Evolutionary conservation across 805 yeast genomes (phyloP), one percentile per base, ranked within the genome.

Genomic region (Sugiyamaella floridensis): DNA sequence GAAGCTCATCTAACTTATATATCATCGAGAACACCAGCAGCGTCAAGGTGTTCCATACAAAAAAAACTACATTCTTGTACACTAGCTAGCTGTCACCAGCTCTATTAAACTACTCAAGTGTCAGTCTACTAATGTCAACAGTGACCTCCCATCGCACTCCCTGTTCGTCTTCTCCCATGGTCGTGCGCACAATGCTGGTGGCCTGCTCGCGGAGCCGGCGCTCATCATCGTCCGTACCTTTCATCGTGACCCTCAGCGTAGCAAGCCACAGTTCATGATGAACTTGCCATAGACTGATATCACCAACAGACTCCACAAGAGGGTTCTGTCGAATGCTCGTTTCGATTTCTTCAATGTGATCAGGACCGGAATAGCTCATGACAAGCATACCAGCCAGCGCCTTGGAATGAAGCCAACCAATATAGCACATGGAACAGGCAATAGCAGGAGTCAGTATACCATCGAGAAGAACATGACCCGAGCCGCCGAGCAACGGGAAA

Each of bases 301-400:
- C 66, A 8, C 60, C 55, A 37, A 70, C 70, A 2, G 60, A 47
- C 18, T 55, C 54, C 15, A 73, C 71, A 18, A 55, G 48, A 3
- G 62, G 57, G 46, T 65, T 67, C 15, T 53, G 34, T 19, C 50
- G 53, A 8, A 73, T 54, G 18, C 55, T 56, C 12, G 49, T 45
- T 19, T 55, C 57, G 48, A 71, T 63, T 32, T 55, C 61, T 4
- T 53, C 59, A 45, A 67, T 65, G 20, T 57, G 58, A 55, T 70
- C 70, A 6, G 63, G 64, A 9, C 76, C 73, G 16, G 68, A 66
- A 58, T 70, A 72, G 11, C 73, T 68, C 74, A 73, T 66, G 48
- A 73, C 68, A 48, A 73, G 68, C 74, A 73, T 73, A 40, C 75
- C 71, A 2, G 75, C 74, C 29, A 71, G 63, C 18, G 69, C 62